A percentile compares a stretch with the other conserved stretches of the same genome.
Evolutionary conservation across 495 filamentous ascomycete species (phyloP).

Genomic region (Pyrenula massariospora): DNA sequence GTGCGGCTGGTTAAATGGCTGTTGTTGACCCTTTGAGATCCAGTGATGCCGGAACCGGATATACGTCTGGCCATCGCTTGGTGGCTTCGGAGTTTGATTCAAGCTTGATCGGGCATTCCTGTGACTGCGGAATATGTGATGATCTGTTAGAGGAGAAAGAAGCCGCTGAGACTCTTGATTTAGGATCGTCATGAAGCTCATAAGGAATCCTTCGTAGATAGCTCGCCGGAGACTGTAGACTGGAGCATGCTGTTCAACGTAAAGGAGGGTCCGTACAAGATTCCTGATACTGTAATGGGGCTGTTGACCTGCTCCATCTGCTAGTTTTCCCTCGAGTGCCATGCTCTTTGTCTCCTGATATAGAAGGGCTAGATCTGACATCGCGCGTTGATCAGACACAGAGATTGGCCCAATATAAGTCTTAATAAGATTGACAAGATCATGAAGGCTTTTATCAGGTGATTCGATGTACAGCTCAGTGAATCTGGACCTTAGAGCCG

Average conservation of each 20-base stretch:
- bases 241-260: constrained; percentile 71
- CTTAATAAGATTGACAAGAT: constrained; percentile 71
- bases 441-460: constrained; percentile 73
- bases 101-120: constrained; percentile 57
- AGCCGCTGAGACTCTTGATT: constrained; percentile 64
- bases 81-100: constrained; percentile 60
- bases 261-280: constrained; percentile 78
- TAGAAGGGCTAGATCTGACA: constrained; percentile 66
- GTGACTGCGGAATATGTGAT: constrained; percentile 59
- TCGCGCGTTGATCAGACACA: constrained; percentile 50
- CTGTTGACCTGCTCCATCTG: constrained; percentile 85
- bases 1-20: constrained; percentile 60
- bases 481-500: constrained; percentile 74
- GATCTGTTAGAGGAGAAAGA: constrained; percentile 70
- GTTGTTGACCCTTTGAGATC: constrained; percentile 62
- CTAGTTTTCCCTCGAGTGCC: constrained; percentile 68
- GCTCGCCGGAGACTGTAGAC: constrained; percentile 81
- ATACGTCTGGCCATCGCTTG: constrained; percentile 63
- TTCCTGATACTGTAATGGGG: constrained; percentile 95
- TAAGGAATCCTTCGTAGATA: constrained; percentile 92
- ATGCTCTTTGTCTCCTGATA: constrained; percentile 80
- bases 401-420: constrained; percentile 67
- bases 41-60: constrained; percentile 90
- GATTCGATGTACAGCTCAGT: constrained; percentile 88
- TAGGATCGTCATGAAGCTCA: constrained; percentile 88